Evolutionary conservation across 2,329 filamentous ascomycete species (phyloP).

Genomic region (Taxawa tesnikishii): DNA sequence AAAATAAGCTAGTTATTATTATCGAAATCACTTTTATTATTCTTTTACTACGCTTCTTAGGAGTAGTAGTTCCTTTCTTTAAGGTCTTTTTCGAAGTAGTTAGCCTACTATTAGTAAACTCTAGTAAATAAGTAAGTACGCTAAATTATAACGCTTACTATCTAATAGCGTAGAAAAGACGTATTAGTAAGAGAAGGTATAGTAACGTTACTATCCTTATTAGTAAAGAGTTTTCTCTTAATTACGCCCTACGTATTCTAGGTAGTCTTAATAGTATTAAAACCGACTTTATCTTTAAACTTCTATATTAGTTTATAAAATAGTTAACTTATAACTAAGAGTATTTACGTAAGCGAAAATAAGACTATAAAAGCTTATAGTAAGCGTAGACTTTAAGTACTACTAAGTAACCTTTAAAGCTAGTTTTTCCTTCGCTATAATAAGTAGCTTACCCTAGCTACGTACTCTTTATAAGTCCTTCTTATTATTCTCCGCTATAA

Average conservation of each 20-base stretch:
- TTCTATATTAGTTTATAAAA: constrained; percentile 18
- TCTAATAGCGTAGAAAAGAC: not conserved
- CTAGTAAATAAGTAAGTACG: constrained; percentile 2
- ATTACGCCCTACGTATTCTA: constrained; percentile 21
- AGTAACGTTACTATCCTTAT: constrained; percentile 8
- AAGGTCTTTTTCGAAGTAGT: constrained; percentile 12
- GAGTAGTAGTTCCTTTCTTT: not conserved
- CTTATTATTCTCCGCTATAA: no score
- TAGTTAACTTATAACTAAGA: no score
- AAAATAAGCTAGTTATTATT: constrained; percentile 7
- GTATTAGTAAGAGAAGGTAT: not conserved
- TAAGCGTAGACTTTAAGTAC: constrained; percentile 20
- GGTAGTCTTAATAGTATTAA: constrained; percentile 19
- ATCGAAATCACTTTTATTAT: constrained; percentile 8
- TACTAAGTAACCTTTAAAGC: constrained; percentile 17
- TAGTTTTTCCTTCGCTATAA: constrained; percentile 17
- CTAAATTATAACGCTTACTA: not conserved
- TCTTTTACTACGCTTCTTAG: constrained; percentile 14
- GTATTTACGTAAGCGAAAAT: no score
- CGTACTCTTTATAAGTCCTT: no score
- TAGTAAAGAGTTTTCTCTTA: constrained; percentile 19
- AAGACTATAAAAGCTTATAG: constrained; percentile 11
- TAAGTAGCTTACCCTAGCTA: constrained; percentile 5
- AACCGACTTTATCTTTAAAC: constrained; percentile 13
- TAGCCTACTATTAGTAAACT: not conserved